Evolutionary conservation across 768 basidiomycete genomes (phyloP).

Genomic region (Leccinum subgranulosum): DNA sequence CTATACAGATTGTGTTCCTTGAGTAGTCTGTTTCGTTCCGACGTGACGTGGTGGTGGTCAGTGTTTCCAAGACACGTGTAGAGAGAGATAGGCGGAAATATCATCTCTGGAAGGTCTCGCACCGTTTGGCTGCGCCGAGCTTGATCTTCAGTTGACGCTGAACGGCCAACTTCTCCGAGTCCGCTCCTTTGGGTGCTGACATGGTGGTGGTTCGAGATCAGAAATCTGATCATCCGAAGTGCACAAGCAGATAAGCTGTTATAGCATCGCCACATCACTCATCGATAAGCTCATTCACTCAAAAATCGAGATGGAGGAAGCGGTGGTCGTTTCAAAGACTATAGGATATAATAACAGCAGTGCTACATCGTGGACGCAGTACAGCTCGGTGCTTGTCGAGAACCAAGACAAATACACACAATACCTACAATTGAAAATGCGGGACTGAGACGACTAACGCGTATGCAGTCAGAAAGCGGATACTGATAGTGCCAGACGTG

Average conservation of each 20-base stretch:
- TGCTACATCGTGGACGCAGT: slow-evolving; percentile 33
- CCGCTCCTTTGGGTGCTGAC: slow-evolving; percentile 10
- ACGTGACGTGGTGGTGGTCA: slow-evolving; percentile 12
- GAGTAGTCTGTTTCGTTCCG: slow-evolving; percentile 42
- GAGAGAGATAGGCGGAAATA: slow-evolving; percentile 16
- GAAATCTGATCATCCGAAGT: neutral
- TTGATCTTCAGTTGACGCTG: slow-evolving; percentile 78
- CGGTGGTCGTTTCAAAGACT: slow-evolving; percentile 23
- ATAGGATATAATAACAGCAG: slow-evolving; percentile 10
- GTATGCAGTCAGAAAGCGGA: slow-evolving; percentile 19
- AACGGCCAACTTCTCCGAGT: slow-evolving; percentile 33
- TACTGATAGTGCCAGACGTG: slow-evolving; percentile 20
- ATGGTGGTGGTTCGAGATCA: slow-evolving; percentile 17
- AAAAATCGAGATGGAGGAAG: neutral
- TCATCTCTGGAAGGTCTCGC: slow-evolving; percentile 12
- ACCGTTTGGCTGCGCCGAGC: slow-evolving; percentile 65
- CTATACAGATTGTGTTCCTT: slow-evolving; percentile 70
- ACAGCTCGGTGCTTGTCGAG: slow-evolving; percentile 28
- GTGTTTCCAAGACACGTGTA: neutral
- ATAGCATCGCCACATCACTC: neutral
- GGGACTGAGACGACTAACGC: slow-evolving; percentile 22
- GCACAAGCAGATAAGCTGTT: neutral
- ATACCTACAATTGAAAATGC: slow-evolving; percentile 28
- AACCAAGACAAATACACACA: slow-evolving; percentile 25
- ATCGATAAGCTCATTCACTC: slow-evolving; percentile 10